These are phyloP conservation scores for Selaginella moellendorffii DNA, from an alignment of 75 land plant species.

Conservation along the genomic window DNA sequence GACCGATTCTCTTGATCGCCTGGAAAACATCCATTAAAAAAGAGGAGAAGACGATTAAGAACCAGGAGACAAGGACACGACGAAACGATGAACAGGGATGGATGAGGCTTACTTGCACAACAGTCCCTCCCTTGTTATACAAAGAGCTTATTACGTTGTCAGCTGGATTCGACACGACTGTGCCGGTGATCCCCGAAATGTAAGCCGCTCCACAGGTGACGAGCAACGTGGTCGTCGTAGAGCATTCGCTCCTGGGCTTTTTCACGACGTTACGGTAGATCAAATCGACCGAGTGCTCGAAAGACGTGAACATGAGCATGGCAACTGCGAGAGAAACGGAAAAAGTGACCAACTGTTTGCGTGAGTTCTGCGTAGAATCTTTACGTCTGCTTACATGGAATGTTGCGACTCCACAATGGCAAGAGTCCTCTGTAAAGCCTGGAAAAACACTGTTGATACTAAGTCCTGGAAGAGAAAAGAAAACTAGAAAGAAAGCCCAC, in stretches of 20 bases:
- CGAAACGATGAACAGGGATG: not conserved
- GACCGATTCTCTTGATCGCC: conserved; percentile 77
- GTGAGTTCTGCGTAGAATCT: not conserved
- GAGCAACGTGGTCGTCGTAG: conserved; percentile 49
- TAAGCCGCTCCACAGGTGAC: conserved; percentile 80
- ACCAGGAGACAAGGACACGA: too few relatives aligned
- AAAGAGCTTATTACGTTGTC: conserved; percentile 70
- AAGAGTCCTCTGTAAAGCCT: conserved; percentile 77
- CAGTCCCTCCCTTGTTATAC: conserved; percentile 47
- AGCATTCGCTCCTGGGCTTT: conserved; percentile 56
- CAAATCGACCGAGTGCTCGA: conserved; percentile 76
- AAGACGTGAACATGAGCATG: conserved; percentile 90
- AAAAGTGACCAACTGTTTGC: not conserved
- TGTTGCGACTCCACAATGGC: conserved; percentile 91
- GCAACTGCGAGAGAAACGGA: conserved; percentile 40
- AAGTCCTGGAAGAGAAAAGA: too few relatives aligned
- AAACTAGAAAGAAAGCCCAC: too few relatives aligned
- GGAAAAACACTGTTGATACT: conserved; percentile 11
- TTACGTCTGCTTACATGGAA: conserved; percentile 55
- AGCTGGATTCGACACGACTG: conserved; percentile 74
- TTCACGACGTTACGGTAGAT: conserved; percentile 42
- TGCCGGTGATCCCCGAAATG: conserved; percentile 62
- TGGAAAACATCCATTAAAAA: too few relatives aligned
- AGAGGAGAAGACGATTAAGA: too few relatives aligned
- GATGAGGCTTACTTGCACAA: conserved; percentile 35